Evolutionary conservation across 257 asterid species (phyloP), one percentile per base, ranked within the genome.

Genomic region (Fraxinus americana): DNA sequence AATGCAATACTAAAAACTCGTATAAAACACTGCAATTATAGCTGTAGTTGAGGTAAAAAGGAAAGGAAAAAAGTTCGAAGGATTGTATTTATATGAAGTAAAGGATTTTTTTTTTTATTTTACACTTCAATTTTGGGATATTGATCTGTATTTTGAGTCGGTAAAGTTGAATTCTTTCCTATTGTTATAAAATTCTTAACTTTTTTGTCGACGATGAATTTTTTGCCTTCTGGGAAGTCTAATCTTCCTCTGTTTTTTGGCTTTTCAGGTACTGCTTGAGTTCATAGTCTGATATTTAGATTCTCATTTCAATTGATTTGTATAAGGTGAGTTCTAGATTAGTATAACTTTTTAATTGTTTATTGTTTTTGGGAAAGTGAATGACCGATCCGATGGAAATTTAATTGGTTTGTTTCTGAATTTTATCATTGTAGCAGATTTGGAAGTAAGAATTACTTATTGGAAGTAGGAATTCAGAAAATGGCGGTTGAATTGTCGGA

Each of bases 391-490:
- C 72, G 43, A 86, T 74, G 82, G 70, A 78, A 78, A 50, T 4
- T 23, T 34, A 71, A 43, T 43, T 43, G 52, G 79, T 80, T 82
- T 43, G 75, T 80, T 85, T 79, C 36, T 82, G 48, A 77, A 75
- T 79, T 85, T 23, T 25, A 66, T 76, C 72, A 52, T 59, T 85
- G 50, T 82, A 82, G 74, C 92, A 86, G 92, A 86, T 86, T 89
- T 80, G 74, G 54, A 76, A 79, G 67, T 72, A 29, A 36, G 27
- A 8, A 67, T 2, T 36, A 21, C 38, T 80, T 72, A 72, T 66
- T 78, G 70, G 71, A 75, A 73, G 52, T 78, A 69, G 19, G 75
- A 5, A 41, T 14, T 52, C 41, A 43, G 71, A 72, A 70, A 73
- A 86, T 83, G 86, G 85, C 82, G 50, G 70, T 79, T 77, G 78